Percentiles rank a stretch among this genome's conserved stretches.
phyloP scores from a whole-genome alignment of 2,329 filamentous ascomycete genomes.

The Claviceps sp. region DNA sequence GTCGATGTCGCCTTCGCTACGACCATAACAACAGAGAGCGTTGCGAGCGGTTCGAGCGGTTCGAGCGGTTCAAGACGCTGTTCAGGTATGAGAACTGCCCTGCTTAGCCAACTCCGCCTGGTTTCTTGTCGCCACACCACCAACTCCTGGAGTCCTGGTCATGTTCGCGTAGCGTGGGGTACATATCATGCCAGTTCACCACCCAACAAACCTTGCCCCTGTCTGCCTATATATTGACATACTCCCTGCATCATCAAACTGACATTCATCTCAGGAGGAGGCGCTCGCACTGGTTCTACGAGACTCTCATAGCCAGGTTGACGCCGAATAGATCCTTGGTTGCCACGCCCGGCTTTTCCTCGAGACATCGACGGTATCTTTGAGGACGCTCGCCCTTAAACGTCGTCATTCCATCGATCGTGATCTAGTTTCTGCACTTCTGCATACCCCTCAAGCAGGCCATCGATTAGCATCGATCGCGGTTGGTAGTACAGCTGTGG shows the following conservation, averaged over 20 bases:
- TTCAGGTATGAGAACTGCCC: neutral
- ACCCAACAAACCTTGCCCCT: neutral
- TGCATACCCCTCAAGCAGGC: neutral
- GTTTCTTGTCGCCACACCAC: neutral
- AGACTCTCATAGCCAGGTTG: neutral
- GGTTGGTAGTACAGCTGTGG: neutral
- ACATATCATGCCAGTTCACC: conserved; percentile 2
- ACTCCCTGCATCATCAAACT: neutral
- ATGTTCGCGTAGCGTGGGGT: neutral
- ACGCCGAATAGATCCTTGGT: neutral
- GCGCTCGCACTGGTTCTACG: neutral
- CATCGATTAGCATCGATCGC: neutral
- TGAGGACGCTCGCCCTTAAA: neutral
- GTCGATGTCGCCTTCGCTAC: neutral
- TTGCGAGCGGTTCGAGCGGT: neutral
- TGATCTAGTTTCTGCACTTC: neutral
- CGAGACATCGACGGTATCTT: neutral
- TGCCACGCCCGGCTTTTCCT: neutral
- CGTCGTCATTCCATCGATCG: neutral
- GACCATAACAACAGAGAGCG: neutral
- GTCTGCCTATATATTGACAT: neutral
- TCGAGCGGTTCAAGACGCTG: neutral
- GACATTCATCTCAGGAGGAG: neutral
- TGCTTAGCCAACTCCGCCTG: neutral
- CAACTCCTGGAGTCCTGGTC: neutral